A percentile compares a stretch with the other conserved stretches of the same genome.
Conservation (phyloP, 352 stramenopile species). For the Phytophthora ramorum region DNA sequence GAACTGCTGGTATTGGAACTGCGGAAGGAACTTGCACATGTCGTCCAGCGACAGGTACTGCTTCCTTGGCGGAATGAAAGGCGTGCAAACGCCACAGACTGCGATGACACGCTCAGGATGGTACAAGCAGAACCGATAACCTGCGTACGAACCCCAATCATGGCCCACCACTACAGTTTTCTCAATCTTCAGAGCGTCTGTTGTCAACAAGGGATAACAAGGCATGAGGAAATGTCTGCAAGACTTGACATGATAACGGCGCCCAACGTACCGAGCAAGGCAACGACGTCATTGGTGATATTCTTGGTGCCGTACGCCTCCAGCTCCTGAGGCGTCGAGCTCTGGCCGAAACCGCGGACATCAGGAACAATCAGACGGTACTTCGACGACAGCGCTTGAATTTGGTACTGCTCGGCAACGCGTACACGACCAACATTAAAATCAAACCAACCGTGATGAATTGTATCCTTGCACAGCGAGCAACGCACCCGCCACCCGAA, state of each 20-base stretch:
- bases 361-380: slow-evolving; percentile 69
- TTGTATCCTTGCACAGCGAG: not conserved
- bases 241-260: not conserved
- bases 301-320: slow-evolving; percentile 59
- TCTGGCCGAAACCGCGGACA: slow-evolving; percentile 59
- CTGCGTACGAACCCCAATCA: slow-evolving; percentile 61
- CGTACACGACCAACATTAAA: not conserved
- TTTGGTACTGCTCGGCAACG: slow-evolving; percentile 47
- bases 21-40: slow-evolving; percentile 31
- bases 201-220: not conserved
- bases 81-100: slow-evolving; percentile 63
- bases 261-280: slow-evolving; percentile 40
- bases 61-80: slow-evolving; percentile 48
- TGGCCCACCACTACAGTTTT: slow-evolving; percentile 61
- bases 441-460: not conserved
- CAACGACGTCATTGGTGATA: slow-evolving; percentile 47
- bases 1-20: slow-evolving; percentile 53
- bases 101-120: slow-evolving; percentile 61
- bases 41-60: slow-evolving; percentile 47
- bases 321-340: slow-evolving; percentile 45
- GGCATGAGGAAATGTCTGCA: not conserved
- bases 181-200: slow-evolving; percentile 57
- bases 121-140: slow-evolving; percentile 65
- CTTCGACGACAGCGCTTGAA: slow-evolving; percentile 49
- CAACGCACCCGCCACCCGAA: slow-evolving; percentile 61